These are phyloP conservation scores for Hura crepitans DNA, from an alignment of 441 rosid species.

Conservation along the genomic window DNA sequence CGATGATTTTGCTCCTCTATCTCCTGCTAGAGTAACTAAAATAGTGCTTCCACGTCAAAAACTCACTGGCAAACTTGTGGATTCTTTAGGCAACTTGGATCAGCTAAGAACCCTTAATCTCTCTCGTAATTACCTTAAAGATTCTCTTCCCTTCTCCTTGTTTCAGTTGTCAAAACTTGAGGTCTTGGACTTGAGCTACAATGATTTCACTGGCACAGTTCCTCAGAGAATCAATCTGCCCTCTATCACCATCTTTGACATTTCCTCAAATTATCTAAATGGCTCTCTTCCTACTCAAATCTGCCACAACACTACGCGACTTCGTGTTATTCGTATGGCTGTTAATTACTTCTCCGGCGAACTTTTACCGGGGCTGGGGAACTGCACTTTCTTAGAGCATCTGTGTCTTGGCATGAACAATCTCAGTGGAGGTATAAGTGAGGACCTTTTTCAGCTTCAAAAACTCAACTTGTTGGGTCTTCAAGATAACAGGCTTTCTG, in stretches of 20 bases:
- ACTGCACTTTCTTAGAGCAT: conserved; percentile 44
- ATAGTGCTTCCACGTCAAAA: conserved; percentile 39
- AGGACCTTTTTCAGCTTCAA: conserved; percentile 47
- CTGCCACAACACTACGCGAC: conserved; percentile 42
- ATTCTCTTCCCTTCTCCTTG: conserved; percentile 43
- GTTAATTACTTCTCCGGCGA: conserved; percentile 53
- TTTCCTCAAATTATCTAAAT: conserved; percentile 42
- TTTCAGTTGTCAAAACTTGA: conserved; percentile 40
- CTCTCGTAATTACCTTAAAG: conserved; percentile 44
- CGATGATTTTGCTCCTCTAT: too few relatives aligned
- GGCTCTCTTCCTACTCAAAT: conserved; percentile 50
- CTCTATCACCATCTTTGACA: conserved; percentile 34
- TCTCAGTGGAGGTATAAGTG: conserved; percentile 49
- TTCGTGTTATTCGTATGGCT: conserved; percentile 37
- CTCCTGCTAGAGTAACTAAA: conserved; percentile 42
- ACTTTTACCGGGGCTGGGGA: conserved; percentile 43
- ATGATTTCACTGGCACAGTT: conserved; percentile 44
- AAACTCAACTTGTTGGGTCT: conserved; percentile 40
- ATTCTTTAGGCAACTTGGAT: conserved; percentile 29
- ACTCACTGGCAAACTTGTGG: conserved; percentile 29
- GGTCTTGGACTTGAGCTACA: conserved; percentile 51
- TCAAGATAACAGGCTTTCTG: conserved; percentile 56
- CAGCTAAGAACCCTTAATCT: conserved; percentile 37
- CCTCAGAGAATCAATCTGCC: conserved; percentile 44
- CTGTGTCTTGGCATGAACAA: conserved; percentile 53